A percentile compares a stretch with the other conserved stretches of the same genome.
Evolutionary conservation across 2,329 filamentous ascomycete genomes (phyloP).

Genomic region (Aspergillus caelatus): DNA sequence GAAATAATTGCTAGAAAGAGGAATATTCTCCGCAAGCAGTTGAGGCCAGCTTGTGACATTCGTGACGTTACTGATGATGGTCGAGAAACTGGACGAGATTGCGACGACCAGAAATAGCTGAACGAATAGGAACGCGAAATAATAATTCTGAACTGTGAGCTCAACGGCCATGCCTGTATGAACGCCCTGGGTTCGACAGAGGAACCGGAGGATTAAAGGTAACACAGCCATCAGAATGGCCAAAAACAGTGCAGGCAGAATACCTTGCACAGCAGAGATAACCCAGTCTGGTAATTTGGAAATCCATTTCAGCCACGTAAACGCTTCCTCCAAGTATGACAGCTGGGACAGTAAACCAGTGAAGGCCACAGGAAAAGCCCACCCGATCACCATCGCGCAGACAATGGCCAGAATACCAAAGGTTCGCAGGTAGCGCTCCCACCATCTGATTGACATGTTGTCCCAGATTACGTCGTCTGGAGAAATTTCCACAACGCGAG

Average conservation of each 20-base stretch:
- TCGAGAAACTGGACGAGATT: conserved; percentile 74
- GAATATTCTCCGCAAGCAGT: conserved; percentile 76
- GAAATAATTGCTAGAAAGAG: conserved; percentile 91
- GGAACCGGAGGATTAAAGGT: conserved; percentile 73
- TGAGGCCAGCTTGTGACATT: conserved; percentile 70
- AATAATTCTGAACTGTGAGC: conserved; percentile 86
- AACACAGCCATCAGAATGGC: conserved; percentile 78
- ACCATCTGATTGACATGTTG: conserved; percentile 95
- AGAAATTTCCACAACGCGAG: conserved; percentile 88
- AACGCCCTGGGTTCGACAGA: conserved; percentile 74
- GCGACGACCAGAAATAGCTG: conserved; percentile 94
- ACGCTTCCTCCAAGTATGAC: conserved; percentile 65
- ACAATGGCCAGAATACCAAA: conserved; percentile 67
- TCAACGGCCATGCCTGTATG: conserved; percentile 80
- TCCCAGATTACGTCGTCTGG: conserved; percentile 94
- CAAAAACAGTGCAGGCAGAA: conserved; percentile 77
- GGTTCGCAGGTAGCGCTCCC: conserved; percentile 79
- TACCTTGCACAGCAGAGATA: conserved; percentile 76
- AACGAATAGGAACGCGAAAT: conserved; percentile 91
- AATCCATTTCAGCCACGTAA: conserved; percentile 73
- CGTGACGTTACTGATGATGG: conserved; percentile 65
- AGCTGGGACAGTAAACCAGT: conserved; percentile 82
- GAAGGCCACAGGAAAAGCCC: conserved; percentile 88
- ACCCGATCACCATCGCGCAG: conserved; percentile 77
- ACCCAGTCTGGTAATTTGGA: conserved; percentile 61